Evolutionary conservation across 495 filamentous ascomycete genomes (phyloP).

Genomic region (Podospora didyma): DNA sequence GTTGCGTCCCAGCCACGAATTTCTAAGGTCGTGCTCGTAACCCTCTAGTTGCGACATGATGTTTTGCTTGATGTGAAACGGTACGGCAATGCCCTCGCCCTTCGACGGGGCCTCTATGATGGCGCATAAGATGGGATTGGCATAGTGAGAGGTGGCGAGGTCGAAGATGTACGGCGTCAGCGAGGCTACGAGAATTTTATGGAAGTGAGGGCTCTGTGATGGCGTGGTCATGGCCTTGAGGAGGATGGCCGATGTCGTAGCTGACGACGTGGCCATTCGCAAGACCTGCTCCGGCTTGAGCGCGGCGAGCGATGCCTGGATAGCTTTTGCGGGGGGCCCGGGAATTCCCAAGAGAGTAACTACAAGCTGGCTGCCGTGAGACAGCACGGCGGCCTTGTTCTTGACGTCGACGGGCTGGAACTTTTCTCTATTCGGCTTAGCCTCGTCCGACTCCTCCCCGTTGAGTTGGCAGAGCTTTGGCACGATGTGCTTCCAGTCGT

Average conservation of each 20-base stretch:
- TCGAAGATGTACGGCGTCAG: constrained; percentile 55
- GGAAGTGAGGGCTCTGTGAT: constrained; percentile 50
- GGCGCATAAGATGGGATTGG: constrained; percentile 74
- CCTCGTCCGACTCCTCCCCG: constrained; percentile 30
- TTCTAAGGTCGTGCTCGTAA: constrained; percentile 62
- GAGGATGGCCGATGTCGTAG: constrained; percentile 56
- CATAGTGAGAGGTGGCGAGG: constrained; percentile 66
- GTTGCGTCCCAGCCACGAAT: constrained; percentile 69
- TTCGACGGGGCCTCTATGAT: constrained; percentile 61
- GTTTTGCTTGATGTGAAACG: constrained; percentile 51
- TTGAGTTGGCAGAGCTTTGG: constrained; percentile 54
- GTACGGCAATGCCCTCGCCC: constrained; percentile 37
- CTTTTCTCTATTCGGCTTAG: constrained; percentile 21
- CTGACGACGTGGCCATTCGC: constrained; percentile 34
- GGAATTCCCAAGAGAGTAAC: constrained; percentile 39
- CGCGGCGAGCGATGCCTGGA: constrained; percentile 39
- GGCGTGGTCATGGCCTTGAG: constrained; percentile 64
- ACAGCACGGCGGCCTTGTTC: constrained; percentile 38
- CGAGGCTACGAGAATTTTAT: constrained; percentile 39
- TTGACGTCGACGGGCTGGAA: constrained; percentile 28
- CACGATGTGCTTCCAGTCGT: constrained; percentile 50
- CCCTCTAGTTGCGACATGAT: constrained; percentile 41
- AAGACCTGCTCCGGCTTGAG: constrained; percentile 33
- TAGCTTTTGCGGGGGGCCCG: constrained; percentile 34
- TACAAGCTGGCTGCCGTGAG: constrained; percentile 42